Evolutionary conservation across 495 filamentous ascomycete species (phyloP), one percentile per base, ranked within the genome.

Genomic region (Aspergillus bridgeri): DNA sequence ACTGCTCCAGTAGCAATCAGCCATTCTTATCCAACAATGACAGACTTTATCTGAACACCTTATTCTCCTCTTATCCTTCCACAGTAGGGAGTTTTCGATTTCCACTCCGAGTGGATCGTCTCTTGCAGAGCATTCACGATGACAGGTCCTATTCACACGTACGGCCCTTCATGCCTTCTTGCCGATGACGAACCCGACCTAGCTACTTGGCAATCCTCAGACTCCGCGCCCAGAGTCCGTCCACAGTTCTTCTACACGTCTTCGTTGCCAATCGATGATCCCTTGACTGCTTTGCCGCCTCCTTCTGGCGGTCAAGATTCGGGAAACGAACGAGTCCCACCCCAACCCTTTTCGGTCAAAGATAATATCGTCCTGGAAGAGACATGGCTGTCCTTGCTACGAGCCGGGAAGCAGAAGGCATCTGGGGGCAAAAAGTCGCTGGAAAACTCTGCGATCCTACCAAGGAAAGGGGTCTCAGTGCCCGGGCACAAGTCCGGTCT

Each of bases 221-320:
- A 60, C n/a, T 58, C 60, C 22, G 75, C 77, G 23, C 80, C 80
- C n/a, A 68, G 66, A 7, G 64, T 89, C 27, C 78, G 78, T 23
- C 80, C 87, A 46, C 91, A 91, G 46, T 95, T 89, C 75, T 95
- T 93, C 68, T 94, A 93, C 71, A 78, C 83, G 25, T 92, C 90
- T 15, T 76, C 81, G 19, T 76, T 90, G 27, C 84, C 89, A 42
- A 88, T 95, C 65, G 90, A 95, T 68, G 90, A 95, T 69, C 90
- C 90, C 13, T 79, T 93, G 44, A 86, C 88, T 5, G 80, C 87
- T 1, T 68, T 88, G 19, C 85, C 88, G 18, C 75, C 83, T 27
- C 71, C 81, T 19, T 69, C 79, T 19, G 76, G 77, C 51, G 80
- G 82, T 55, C 69, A 82, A 42, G 76, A 76, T 46, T 68, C 78